phyloP scores from a whole-genome alignment of 2,329 filamentous ascomycete species.

The Colletotrichum scovillei region DNA sequence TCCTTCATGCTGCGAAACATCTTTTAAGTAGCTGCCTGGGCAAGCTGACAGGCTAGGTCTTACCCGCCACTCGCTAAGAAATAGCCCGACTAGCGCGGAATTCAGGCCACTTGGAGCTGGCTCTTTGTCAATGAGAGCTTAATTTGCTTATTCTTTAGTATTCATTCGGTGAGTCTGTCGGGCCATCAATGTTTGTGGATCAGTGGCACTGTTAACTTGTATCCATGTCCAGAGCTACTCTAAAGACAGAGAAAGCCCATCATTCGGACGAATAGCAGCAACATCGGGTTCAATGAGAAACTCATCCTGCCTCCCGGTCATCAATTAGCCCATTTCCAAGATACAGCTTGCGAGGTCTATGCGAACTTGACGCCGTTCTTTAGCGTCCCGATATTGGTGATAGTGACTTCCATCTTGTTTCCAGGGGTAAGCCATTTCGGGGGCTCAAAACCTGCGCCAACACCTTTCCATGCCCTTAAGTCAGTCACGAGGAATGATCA shows the following conservation, averaged over 20 bases:
- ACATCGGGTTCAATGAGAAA: neutral
- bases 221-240: neutral
- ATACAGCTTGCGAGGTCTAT: neutral
- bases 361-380: slow-evolving; percentile 48
- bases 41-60: neutral
- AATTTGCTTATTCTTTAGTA: neutral
- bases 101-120: neutral
- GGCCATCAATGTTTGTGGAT: neutral
- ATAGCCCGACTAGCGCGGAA: neutral
- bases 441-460: slow-evolving; percentile 56
- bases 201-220: neutral
- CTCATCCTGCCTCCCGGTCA: neutral
- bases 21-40: neutral
- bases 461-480: slow-evolving; percentile 38
- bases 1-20: neutral
- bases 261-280: neutral
- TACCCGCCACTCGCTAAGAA: neutral
- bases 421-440: slow-evolving; percentile 51
- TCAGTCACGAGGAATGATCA: neutral
- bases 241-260: neutral
- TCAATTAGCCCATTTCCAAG: neutral
- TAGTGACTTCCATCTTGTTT: slow-evolving; percentile 51
- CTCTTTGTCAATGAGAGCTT: neutral
- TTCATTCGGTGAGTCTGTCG: neutral
- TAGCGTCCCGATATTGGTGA: slow-evolving; percentile 53